Base-by-base conservation (phyloP, 2,329 filamentous ascomycete genomes). In the Diaporthe sp. region DNA sequence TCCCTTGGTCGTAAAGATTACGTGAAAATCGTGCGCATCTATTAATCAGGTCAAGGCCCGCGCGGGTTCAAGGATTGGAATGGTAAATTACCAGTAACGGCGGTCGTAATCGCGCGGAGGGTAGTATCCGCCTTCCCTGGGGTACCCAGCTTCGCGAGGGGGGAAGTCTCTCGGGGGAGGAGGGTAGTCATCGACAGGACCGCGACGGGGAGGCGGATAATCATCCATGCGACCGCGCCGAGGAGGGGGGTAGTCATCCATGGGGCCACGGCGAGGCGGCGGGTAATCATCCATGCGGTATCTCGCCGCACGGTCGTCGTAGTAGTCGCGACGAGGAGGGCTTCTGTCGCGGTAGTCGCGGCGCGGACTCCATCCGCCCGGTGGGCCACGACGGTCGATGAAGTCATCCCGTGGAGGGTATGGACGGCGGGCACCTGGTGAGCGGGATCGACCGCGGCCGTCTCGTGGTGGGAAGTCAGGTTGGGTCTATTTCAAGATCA, bases 311-410 rank as follows among this genome's bases (percentile, higher is more conserved):
- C 65, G 92, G 78, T 96, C 94, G 62, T 95, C 93, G 85, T 98
- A 98, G 86, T 98, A 98, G 76, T 96, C 94, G 79, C 95, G 93
- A 76, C 94, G 93, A 75, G 65, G 65, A 39, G 94, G 94, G 81
- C 95, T 96, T 80, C 96, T 93, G 82, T 97, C 95, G 83, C 96
- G 95, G 85, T 98, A 98, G 78, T 88, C 88, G 28, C 94, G 92
- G 78, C 94, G 93, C 77, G 95, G 96, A 84, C 94, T 97, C 84
- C 97, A 98, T 76, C 93, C 94, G 80, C 95, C 92, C 76, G 94
- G 94, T 60, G 88, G 88, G 3, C 93, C 93, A 81, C 96, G 95
- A 80, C 95, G 93, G 78, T 96, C 94, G 83, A 68, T 53, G 46
- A 97, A 96, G 80, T 97, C 94, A 82, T 96, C 94, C 51, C 92